These are phyloP conservation scores for Alloascoidea africana DNA, from an alignment of 805 yeast species.

Conservation along the genomic window DNA sequence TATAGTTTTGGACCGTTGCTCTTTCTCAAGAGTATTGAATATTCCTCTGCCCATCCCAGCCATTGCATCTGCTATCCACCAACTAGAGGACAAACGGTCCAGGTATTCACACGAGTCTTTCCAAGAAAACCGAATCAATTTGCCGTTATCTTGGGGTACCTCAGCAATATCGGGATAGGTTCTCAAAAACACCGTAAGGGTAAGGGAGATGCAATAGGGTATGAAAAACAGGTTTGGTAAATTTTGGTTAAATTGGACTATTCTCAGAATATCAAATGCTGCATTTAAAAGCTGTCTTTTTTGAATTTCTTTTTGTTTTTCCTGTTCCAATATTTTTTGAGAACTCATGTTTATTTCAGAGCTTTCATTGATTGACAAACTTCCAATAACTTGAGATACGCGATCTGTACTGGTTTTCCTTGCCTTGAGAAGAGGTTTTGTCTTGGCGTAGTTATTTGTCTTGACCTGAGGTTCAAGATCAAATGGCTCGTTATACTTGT, in stretches of 20 bases:
- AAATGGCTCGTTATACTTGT: conserved; percentile 12
- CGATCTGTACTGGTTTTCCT: conserved; percentile 1
- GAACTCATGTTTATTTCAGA: conserved; percentile 4
- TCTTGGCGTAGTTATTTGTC: not conserved
- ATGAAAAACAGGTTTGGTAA: conserved; percentile 19
- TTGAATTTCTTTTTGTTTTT: conserved; percentile 1
- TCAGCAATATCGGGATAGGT: conserved; percentile 12
- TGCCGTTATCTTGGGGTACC: conserved; percentile 13
- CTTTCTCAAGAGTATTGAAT: conserved; percentile 9
- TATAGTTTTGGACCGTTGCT: conserved; percentile 1
- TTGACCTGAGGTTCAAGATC: conserved; percentile 1
- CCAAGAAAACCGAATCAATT: conserved; percentile 11
- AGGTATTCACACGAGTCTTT: conserved; percentile 13
- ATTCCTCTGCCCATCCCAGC: conserved; percentile 18
- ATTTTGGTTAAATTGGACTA: conserved; percentile 10
- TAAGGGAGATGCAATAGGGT: conserved; percentile 19
- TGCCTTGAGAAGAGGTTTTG: conserved; percentile 3
- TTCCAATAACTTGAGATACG: conserved; percentile 2
- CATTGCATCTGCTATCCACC: conserved; percentile 23
- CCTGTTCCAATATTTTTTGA: conserved; percentile 1
- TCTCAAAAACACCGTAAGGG: conserved; percentile 19
- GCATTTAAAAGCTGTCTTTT: conserved; percentile 6
- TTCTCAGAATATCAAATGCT: conserved; percentile 14
- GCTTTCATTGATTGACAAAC: not conserved
- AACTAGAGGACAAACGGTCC: conserved; percentile 13